Evolutionary conservation across 106 monocot genomes (phyloP).

Genomic region (Apostasia shenzhenica): DNA sequence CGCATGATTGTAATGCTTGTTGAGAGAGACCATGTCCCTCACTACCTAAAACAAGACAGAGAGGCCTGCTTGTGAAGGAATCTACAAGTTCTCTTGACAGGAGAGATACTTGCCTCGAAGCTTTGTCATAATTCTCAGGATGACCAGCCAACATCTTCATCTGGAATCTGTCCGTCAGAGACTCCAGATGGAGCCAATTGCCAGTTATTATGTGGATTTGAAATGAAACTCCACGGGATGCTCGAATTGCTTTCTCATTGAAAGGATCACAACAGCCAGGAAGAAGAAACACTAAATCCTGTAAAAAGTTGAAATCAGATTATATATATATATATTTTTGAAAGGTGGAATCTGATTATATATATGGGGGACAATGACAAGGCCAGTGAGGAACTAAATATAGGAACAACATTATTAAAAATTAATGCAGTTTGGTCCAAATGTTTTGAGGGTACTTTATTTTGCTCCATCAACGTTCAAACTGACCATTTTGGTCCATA

Average conservation of each 20-base stretch:
- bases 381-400: too few relatives aligned
- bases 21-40: slow-evolving; percentile 79
- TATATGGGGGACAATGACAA: too few relatives aligned
- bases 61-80: slow-evolving; percentile 24
- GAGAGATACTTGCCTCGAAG: not conserved
- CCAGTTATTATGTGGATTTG: slow-evolving; percentile 74
- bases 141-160: slow-evolving; percentile 84
- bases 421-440: too few relatives aligned
- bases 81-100: slow-evolving; percentile 47
- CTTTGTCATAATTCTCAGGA: slow-evolving; percentile 31
- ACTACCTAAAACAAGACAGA: slow-evolving; percentile 85
- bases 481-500: too few relatives aligned
- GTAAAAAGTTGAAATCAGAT: slow-evolving; percentile 2
- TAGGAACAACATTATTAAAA: too few relatives aligned
- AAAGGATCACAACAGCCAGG: slow-evolving; percentile 90
- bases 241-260: slow-evolving; percentile 90
- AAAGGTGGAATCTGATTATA: too few relatives aligned
- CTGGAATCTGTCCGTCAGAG: slow-evolving; percentile 27
- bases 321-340: too few relatives aligned
- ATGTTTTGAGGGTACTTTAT: too few relatives aligned
- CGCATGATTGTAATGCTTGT: slow-evolving; percentile 37
- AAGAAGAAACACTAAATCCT: slow-evolving; percentile 90
- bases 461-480: too few relatives aligned
- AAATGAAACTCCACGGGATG: slow-evolving; percentile 89
- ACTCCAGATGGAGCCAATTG: slow-evolving; percentile 52